Conservation (phyloP, 345 rosid genomes). For the Gossypium raimondii region DNA sequence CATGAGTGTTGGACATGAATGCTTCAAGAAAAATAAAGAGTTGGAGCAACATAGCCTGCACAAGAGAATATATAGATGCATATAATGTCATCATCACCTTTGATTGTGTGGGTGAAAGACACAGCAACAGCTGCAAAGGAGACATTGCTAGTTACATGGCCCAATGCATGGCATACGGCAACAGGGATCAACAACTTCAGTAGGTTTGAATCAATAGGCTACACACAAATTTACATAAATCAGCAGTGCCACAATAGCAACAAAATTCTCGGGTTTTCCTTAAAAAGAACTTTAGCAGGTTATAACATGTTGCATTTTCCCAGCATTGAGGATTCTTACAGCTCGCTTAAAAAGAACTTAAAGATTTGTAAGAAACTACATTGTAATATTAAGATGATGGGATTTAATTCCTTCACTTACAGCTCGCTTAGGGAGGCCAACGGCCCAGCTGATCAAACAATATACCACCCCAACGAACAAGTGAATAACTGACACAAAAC, state of each 20-base stretch:
- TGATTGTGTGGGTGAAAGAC: constrained; percentile 91
- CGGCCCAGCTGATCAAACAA: constrained; percentile 82
- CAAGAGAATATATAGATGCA: background rate
- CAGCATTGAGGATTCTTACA: background rate
- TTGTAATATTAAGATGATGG: background rate
- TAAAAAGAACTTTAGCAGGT: background rate
- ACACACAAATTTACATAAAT: constrained; percentile 17
- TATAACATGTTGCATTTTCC: background rate
- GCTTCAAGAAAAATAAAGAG: too few species aligned
- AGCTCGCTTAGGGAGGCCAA: constrained; percentile 95
- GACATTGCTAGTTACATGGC: constrained; percentile 90
- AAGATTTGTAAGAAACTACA: background rate
- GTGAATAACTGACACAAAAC: constrained; percentile 93
- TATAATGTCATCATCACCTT: constrained; percentile 41
- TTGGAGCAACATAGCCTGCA: background rate
- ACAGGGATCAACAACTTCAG: constrained; percentile 84
- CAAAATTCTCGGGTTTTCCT: background rate
- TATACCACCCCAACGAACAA: constrained; percentile 86
- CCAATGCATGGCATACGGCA: constrained; percentile 86
- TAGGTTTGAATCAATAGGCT: constrained; percentile 77
- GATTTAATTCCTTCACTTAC: constrained; percentile 42
- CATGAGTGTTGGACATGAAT: too few species aligned
- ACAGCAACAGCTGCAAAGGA: constrained; percentile 98
- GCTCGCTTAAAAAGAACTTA: too few species aligned
- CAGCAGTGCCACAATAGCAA: background rate